Evolutionary conservation across 352 stramenopile genomes (phyloP), one percentile per base, ranked within the genome.

Genomic region (Globisporangium iwayamae): DNA sequence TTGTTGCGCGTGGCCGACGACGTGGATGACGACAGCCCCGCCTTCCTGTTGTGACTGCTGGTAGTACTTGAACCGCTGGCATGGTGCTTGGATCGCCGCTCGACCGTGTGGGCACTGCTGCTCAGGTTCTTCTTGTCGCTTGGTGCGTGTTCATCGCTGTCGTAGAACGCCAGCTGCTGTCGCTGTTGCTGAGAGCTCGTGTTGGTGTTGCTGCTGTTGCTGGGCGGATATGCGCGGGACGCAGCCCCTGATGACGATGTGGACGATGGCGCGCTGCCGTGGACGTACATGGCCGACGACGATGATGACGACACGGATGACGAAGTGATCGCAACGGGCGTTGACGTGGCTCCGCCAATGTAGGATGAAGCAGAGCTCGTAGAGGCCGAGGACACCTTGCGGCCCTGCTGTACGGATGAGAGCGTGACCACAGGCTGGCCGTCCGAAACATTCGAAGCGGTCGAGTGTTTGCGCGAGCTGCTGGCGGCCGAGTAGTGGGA

Each of bases 1-100:
- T 82, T 82, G 28, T 28, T 71, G 14, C 76, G 70, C 2, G 63
- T 60, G 0, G 58, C 68, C 6, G 68, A 73, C 18, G 70, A 58
- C 10, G 64, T 39, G 14, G 73, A 70, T 14, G 73, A 71, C 43
- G 62, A 57, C 18, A 52, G 20, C 5, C n/a, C 20, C 53, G 39
- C 56, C 66, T 36, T 75, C 36, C 59, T 57, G 7, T 38, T 51
- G n/a, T 16, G 14, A 39, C 30, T 53, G 48, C 28, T 61, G 50
- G 11, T 56, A 10, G 43, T 22, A 48, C 13, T n/a, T 6, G 16
- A 22, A 6, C 14, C 39, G 51, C 48, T 11, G 34, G n/a, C 20
- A n/a, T n/a, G 46, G 54, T 58, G 18, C 32, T 58, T 58, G 32
- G 52, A 46, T 30, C 52, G 52, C 14, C 52, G 51, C 51, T 60